A percentile compares a stretch with the other conserved stretches of the same genome.
Conservation (phyloP, 768 basidiomycete genomes). For the Phanerodontia chrysosporium region DNA sequence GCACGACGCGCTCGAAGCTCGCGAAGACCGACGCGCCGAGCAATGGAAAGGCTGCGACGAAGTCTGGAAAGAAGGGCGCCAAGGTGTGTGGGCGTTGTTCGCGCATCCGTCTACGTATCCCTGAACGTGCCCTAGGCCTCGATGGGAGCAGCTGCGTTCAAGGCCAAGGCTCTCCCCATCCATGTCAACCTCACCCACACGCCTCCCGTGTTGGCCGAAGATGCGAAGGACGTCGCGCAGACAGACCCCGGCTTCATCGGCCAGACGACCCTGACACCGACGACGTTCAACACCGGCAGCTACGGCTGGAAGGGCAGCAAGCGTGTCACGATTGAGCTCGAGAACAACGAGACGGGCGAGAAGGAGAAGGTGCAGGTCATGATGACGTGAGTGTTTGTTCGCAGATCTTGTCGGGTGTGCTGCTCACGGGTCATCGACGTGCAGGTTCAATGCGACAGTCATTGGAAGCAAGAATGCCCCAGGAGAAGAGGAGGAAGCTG, state of each 20-base stretch:
- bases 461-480: conserved; percentile 60
- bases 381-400: conserved; percentile 53
- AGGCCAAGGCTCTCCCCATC: conserved; percentile 41
- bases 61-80: conserved; percentile 36
- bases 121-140: not conserved
- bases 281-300: conserved; percentile 66
- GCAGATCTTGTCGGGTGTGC: not conserved
- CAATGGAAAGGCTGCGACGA: conserved; percentile 27
- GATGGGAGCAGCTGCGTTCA: conserved; percentile 6
- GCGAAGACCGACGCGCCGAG: conserved; percentile 38
- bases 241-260: conserved; percentile 62
- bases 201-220: conserved; percentile 40
- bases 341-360: conserved; percentile 42
- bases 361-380: conserved; percentile 70
- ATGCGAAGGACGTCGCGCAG: conserved; percentile 28
- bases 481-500: conserved; percentile 28
- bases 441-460: conserved; percentile 76
- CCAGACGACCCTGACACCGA: conserved; percentile 50
- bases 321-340: conserved; percentile 60
- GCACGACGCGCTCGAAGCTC: conserved; percentile 38
- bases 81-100: conserved; percentile 36
- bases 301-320: conserved; percentile 84
- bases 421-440: not conserved
- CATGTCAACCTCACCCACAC: conserved; percentile 68
- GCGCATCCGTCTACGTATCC: not conserved